These are phyloP conservation scores for Meripilus lineatus DNA, from an alignment of 1,284 basidiomycete genomes.

Conservation along the genomic window DNA sequence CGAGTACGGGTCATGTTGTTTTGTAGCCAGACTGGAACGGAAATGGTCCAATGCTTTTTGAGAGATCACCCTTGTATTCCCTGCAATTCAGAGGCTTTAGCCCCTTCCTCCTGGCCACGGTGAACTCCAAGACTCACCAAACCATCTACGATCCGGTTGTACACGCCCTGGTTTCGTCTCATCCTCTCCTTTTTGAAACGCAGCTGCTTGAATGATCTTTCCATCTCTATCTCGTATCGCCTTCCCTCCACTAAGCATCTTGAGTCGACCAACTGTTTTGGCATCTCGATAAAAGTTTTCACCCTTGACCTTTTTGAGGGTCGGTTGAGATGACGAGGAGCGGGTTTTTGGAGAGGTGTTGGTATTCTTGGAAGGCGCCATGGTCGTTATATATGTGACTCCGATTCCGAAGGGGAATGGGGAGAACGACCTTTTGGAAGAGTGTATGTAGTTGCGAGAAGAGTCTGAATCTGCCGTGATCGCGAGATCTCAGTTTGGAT, in stretches of 20 bases:
- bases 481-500: too few relatives aligned
- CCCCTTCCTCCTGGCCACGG: background rate
- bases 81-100: conserved; percentile 33
- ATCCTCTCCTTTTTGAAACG: conserved; percentile 88
- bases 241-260: conserved; percentile 90
- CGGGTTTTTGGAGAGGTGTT: conserved; percentile 43
- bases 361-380: conserved; percentile 51
- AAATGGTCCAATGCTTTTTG: conserved; percentile 94
- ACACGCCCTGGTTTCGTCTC: conserved; percentile 86
- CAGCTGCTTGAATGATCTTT: conserved; percentile 87
- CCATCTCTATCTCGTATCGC: conserved; percentile 85
- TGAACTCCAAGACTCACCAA: conserved; percentile 58
- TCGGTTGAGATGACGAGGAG: conserved; percentile 44
- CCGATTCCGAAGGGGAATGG: background rate
- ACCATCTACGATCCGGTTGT: conserved; percentile 92
- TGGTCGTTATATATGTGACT: too few relatives aligned
- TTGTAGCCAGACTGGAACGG: conserved; percentile 76
- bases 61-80: conserved; percentile 98
- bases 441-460: too few relatives aligned
- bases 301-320: conserved; percentile 76
- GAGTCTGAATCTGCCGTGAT: too few relatives aligned
- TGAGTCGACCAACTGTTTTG: conserved; percentile 76
- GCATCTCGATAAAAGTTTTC: conserved; percentile 94
- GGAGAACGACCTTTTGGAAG: too few relatives aligned
- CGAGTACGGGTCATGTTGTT: conserved; percentile 90